Evolutionary conservation across 345 rosid species (phyloP).

Genomic region (Rhodomyrtus tomentosa): DNA sequence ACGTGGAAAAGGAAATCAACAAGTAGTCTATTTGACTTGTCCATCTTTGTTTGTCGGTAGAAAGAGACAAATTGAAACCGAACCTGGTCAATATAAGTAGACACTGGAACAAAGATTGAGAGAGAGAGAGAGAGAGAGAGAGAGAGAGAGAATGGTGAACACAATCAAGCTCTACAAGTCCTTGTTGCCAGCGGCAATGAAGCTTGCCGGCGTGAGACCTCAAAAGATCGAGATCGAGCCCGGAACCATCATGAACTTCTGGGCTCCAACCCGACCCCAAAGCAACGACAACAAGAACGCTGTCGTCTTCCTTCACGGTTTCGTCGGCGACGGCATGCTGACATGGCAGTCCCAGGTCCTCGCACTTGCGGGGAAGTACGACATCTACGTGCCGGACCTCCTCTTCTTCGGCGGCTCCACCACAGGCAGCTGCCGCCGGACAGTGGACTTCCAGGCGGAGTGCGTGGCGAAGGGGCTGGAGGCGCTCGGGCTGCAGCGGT

Average conservation of each 20-base stretch:
- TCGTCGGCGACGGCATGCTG: slow-evolving; percentile 14
- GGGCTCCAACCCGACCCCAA: background rate
- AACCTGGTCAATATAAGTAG: background rate
- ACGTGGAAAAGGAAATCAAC: background rate
- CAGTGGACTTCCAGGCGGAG: slow-evolving; percentile 29
- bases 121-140: background rate
- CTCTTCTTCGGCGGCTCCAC: slow-evolving; percentile 37
- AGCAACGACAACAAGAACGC: slow-evolving; percentile 1
- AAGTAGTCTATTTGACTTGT: background rate
- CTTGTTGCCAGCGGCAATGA: slow-evolving; percentile 7
- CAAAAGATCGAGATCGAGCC: slow-evolving; percentile 16
- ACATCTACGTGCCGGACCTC: slow-evolving; percentile 39
- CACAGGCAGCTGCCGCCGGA: slow-evolving; percentile 11
- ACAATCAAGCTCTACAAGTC: slow-evolving; percentile 1
- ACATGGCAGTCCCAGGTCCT: slow-evolving; percentile 33
- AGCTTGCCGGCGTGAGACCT: slow-evolving; percentile 11
- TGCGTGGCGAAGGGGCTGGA: slow-evolving; percentile 24
- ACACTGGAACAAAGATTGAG: background rate
- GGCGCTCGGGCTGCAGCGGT: slow-evolving; percentile 22
- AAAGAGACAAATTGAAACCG: background rate
- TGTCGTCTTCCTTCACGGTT: slow-evolving; percentile 33
- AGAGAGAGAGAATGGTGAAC: slow-evolving; percentile 8
- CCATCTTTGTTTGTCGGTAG: background rate
- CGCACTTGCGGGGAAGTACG: slow-evolving; percentile 15
- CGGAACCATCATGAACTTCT: slow-evolving; percentile 12